phyloP scores from a whole-genome alignment of 345 rosid species.

The Bruguiera parviflora region DNA sequence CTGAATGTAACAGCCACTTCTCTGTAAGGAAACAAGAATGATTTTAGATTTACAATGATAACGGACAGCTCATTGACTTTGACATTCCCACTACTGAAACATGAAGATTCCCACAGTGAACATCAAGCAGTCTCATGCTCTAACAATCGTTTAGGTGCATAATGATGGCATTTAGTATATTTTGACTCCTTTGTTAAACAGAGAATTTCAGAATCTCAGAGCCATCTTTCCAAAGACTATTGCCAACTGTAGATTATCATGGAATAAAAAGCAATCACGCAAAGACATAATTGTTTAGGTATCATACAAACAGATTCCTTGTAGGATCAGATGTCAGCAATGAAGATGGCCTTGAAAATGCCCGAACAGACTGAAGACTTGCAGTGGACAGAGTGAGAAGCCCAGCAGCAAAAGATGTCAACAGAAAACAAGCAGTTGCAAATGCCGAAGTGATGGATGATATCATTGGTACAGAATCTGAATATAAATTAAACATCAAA shows the following conservation, averaged over 20 bases:
- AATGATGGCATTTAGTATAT: no score
- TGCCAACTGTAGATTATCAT: neutral
- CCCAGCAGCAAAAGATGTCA: slow-evolving; percentile 57
- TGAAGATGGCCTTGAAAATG: slow-evolving; percentile 57
- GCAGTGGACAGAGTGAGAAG: slow-evolving; percentile 77
- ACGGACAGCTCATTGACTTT: neutral
- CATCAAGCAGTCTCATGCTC: no score
- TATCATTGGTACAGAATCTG: slow-evolving; percentile 69
- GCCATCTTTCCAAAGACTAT: neutral
- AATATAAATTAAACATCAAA: slow-evolving; percentile 13
- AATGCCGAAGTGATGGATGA: slow-evolving; percentile 45
- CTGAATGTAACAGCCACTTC: slow-evolving; percentile 81
- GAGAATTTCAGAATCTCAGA: neutral
- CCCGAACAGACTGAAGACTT: slow-evolving; percentile 66
- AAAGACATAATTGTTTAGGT: slow-evolving; percentile 12
- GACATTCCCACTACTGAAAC: no score
- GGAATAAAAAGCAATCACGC: neutral
- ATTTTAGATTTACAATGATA: slow-evolving; percentile 1
- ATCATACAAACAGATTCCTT: slow-evolving; percentile 74
- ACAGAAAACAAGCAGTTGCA: slow-evolving; percentile 50
- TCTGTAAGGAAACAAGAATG: slow-evolving; percentile 41
- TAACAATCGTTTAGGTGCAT: no score
- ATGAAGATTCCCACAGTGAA: no score
- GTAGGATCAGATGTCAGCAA: slow-evolving; percentile 60
- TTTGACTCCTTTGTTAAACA: no score